Evolutionary conservation across 2,329 filamentous ascomycete genomes (phyloP), one percentile per base, ranked within the genome.

Genomic region (Aspergillus terreus): DNA sequence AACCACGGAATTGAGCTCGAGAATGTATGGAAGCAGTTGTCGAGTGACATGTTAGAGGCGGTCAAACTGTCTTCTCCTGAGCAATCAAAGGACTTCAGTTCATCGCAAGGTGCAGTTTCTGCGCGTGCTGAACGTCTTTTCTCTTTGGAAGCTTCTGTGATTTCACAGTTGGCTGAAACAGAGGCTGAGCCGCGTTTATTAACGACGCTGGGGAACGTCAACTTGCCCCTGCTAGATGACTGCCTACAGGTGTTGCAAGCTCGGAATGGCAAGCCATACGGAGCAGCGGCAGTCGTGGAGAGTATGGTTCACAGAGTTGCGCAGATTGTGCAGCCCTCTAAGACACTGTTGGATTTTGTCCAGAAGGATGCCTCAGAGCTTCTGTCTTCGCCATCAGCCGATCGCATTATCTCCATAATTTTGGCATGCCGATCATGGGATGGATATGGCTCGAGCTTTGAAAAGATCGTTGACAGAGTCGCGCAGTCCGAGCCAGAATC

Each of bases 41-140:
- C 82, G 0, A 73, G 81, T 1, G 68, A 77, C 0, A 72, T 96
- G n/a, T 76, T 85, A 23, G 76, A 83, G 30, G 79, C 81, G 35
- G 84, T 96, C 51, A 85, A 84, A 49, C 82, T 82, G 5, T 95
- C 90, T 0, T 79, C 89, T 4, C 90, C 92, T 1, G 90, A 92
- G 64, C 84, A 92, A 50, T 91, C 90, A 0, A 86, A 86, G 55
- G 87, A 90, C 15, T 88, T 88, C 59, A 78, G 82, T 23, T 78
- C 78, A 40, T 95, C 90, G 0, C 90, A 96, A 65, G 78, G 82
- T 46, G 76, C 77, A 38, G 78, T 95, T 23, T 81, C 82, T 9
- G 77, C 84, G 6, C 81, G 87, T 60, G 85, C 85, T 0, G 76
- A 78, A 43, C 84, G 88, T 0, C 90, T 90, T 73, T 86, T 88